Percentiles rank a stretch among this genome's conserved stretches.
Conservation (phyloP, 352 stramenopile species). For the Phytopythium kandeliae region DNA sequence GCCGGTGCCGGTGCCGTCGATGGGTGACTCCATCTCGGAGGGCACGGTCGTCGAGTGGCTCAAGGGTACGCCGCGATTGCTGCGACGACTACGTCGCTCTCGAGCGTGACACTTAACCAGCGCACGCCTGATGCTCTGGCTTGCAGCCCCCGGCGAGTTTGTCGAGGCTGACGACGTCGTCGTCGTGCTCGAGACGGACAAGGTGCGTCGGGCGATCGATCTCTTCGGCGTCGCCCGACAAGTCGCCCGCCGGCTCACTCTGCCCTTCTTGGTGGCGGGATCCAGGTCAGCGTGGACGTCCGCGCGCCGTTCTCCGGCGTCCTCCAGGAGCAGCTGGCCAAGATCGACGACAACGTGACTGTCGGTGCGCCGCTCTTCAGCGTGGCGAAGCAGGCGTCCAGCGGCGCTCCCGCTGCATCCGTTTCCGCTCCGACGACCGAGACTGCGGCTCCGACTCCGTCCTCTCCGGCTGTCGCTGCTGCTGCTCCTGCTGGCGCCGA, state of each 20-base stretch:
- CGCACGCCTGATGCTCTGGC: slow-evolving; percentile 3
- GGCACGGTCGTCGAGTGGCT: slow-evolving; percentile 97
- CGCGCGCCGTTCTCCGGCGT: slow-evolving; percentile 88
- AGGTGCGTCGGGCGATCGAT: slow-evolving; percentile 54
- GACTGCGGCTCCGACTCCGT: slow-evolving; percentile 5
- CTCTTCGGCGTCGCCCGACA: too few species aligned
- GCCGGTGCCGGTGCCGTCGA: slow-evolving; percentile 77
- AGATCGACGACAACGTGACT: slow-evolving; percentile 95
- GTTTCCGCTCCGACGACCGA: slow-evolving; percentile 2
- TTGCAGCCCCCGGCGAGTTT: slow-evolving; percentile 84
- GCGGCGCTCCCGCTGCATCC: slow-evolving; percentile 14
- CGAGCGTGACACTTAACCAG: too few species aligned
- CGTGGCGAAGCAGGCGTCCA: slow-evolving; percentile 35
- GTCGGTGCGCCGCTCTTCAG: slow-evolving; percentile 92
- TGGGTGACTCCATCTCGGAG: slow-evolving; percentile 97
- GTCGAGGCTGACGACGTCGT: slow-evolving; percentile 96
- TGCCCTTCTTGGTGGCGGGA: not conserved
- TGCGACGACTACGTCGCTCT: too few species aligned
- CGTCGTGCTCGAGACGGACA: slow-evolving; percentile 98
- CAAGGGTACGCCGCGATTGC: slow-evolving; percentile 49
- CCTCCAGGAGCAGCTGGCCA: slow-evolving; percentile 89
- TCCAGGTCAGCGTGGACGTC: slow-evolving; percentile 88
- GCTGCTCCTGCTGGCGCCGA: slow-evolving; percentile 14
- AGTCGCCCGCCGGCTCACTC: not conserved
- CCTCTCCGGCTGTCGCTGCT: slow-evolving; percentile 9